Evolutionary conservation across 768 basidiomycete species (phyloP), one percentile per base, ranked within the genome.

Genomic region (Psilocybe azurescens): DNA sequence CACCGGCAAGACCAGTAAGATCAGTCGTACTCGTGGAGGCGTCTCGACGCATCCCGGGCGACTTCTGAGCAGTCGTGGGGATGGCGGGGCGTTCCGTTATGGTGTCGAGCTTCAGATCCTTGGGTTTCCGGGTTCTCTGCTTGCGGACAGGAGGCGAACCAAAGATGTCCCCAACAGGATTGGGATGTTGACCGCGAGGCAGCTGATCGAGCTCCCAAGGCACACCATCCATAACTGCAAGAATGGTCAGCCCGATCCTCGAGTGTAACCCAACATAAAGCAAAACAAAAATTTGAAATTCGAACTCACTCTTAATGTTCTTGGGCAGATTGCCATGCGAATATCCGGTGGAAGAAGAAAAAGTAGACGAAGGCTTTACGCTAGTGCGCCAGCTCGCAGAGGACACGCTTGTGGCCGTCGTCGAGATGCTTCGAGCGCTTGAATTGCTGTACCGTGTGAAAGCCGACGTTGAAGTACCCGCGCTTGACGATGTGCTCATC

Each of bases 401-500:
- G 33, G 90, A 91, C 5, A 91, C 85, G 66, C 90, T 91, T 14
- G 93, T 95, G 48, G 92, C 93, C 59, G 85, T 85, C 4, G 93
- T 94, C 20, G 90, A 90, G 46, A 93, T 81, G 65, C 91, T 93
- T 58, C 90, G 81, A 59, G 81, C 69, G 72, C 90, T 89, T 46
- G 85, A 83, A 69, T 90, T 90, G 77, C 91, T 93, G 77, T 90
- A 93, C 61, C 89, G 79, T 24, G 93, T 93, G 69, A 93, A 94
- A 36, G 87, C 87, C 20, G 85, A 88, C 24, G 86, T 83, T 8
- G 88, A 89, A 13, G 89, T 86, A 65, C 84, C 85, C 10, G 89
- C 87, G 69, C 88, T 90, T 53, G 85, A 86, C 8, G 82, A 82
- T n/a, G 86, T 87, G 60, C 86, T 85, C 81, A 82, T 86, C 46